A percentile compares a stretch with the other conserved stretches of the same genome.
These are phyloP conservation scores for Circinella minor DNA, from an alignment of 371 early-diverging fungal species.

Conservation along the genomic window DNA sequence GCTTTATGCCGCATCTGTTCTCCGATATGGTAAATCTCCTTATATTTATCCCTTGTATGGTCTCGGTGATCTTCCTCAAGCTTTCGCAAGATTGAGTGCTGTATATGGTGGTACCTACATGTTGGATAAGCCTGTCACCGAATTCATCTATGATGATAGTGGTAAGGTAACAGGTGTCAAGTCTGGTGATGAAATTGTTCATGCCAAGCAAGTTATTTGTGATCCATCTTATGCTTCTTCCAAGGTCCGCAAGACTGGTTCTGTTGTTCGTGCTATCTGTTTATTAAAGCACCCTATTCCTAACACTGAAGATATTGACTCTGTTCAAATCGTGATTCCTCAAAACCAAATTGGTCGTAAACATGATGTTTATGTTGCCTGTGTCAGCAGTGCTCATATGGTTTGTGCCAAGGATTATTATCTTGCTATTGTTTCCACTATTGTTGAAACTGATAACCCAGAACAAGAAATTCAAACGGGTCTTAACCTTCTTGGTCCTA, in stretches of 20 bases:
- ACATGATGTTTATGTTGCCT: slow-evolving; percentile 95
- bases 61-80: slow-evolving; percentile 99
- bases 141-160: slow-evolving; percentile 77
- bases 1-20: slow-evolving; percentile 93
- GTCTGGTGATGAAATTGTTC: slow-evolving; percentile 83
- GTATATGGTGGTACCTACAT: slow-evolving; percentile 99
- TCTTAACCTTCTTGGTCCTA: slow-evolving; percentile 87
- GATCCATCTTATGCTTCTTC: slow-evolving; percentile 92
- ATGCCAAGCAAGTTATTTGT: slow-evolving; percentile 88
- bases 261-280: slow-evolving; percentile 96
- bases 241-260: slow-evolving; percentile 78
- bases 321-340: slow-evolving; percentile 96
- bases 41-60: slow-evolving; percentile 99
- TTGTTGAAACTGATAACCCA: slow-evolving; percentile 89
- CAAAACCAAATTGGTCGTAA: slow-evolving; percentile 94
- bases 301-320: slow-evolving; percentile 88
- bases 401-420: slow-evolving; percentile 89
- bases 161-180: slow-evolving; percentile 90
- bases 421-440: slow-evolving; percentile 95
- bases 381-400: slow-evolving; percentile 88
- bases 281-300: slow-evolving; percentile 93
- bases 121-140: slow-evolving; percentile 90
- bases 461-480: slow-evolving; percentile 88
- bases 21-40: slow-evolving; percentile 97
- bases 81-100: slow-evolving; percentile 96